Conservation (phyloP, 2,329 filamentous ascomycete species). For the Colletotrichum sojae region DNA sequence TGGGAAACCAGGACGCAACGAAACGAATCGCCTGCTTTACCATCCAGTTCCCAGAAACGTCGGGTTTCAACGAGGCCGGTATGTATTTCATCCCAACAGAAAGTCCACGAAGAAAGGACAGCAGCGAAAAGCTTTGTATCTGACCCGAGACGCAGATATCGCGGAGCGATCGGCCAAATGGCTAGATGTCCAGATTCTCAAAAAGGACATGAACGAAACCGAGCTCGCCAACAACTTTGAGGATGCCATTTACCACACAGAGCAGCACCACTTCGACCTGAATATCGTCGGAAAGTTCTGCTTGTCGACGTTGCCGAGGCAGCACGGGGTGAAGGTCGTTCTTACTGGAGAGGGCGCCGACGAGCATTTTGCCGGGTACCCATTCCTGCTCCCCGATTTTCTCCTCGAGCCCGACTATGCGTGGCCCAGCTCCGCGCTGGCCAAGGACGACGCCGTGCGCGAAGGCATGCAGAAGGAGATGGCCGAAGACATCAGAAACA, state of each 20-base stretch:
- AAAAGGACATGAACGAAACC: constrained; percentile 47
- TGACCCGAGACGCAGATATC: constrained; percentile 41
- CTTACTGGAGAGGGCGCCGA: constrained; percentile 68
- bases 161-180: constrained; percentile 52
- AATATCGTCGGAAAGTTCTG: constrained; percentile 66
- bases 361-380: constrained; percentile 69
- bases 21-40: constrained; percentile 58
- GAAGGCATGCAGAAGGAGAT: constrained; percentile 27
- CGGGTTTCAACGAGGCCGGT: constrained; percentile 65
- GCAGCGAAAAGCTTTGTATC: neutral
- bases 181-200: constrained; percentile 49
- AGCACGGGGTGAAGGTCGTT: constrained; percentile 66
- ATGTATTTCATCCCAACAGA: neutral
- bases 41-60: constrained; percentile 64
- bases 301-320: constrained; percentile 60
- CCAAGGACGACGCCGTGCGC: neutral
- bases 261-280: constrained; percentile 59
- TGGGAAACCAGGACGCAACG: constrained; percentile 56
- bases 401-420: constrained; percentile 63
- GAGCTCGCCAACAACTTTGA: constrained; percentile 49
- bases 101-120: neutral
- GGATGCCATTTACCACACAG: constrained; percentile 49
- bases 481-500: constrained; percentile 23
- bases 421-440: constrained; percentile 45
- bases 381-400: constrained; percentile 60